These are phyloP conservation scores for Hansfordia pulvinata DNA, from an alignment of 2,329 filamentous ascomycete species.

Conservation along the genomic window DNA sequence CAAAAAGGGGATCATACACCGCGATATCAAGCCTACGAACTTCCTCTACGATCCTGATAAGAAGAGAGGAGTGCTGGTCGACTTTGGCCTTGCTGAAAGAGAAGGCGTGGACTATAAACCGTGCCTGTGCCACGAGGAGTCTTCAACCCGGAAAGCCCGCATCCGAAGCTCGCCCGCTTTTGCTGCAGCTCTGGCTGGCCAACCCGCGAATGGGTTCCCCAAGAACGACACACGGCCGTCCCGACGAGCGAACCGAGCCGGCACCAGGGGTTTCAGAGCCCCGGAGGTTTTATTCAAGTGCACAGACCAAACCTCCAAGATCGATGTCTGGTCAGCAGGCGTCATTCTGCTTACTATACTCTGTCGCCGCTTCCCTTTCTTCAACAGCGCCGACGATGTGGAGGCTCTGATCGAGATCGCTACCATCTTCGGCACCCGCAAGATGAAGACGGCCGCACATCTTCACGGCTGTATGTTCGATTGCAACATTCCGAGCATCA, in stretches of 20 bases:
- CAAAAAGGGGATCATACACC: conserved; percentile 71
- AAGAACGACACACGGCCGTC: conserved; percentile 83
- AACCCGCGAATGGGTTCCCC: conserved; percentile 65
- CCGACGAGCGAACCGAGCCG: conserved; percentile 82
- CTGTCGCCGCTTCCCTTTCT: conserved; percentile 88
- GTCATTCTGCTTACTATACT: conserved; percentile 96
- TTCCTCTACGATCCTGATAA: conserved; percentile 81
- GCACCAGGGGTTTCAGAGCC: conserved; percentile 88
- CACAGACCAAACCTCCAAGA: conserved; percentile 82
- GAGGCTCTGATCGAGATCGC: conserved; percentile 96
- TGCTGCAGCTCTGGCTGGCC: conserved; percentile 36
- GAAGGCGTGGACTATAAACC: conserved; percentile 65
- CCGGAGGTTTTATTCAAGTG: conserved; percentile 97
- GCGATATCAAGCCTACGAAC: conserved; percentile 96
- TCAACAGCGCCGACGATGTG: conserved; percentile 96
- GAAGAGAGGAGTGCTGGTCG: conserved; percentile 82
- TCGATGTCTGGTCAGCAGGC: conserved; percentile 94
- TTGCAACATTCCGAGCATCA: conserved; percentile 83
- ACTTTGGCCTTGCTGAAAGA: conserved; percentile 91
- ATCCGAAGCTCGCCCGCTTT: conserved; percentile 40
- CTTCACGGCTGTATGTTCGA: conserved; percentile 88
- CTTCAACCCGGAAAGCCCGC: conserved; percentile 46
- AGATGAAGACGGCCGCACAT: conserved; percentile 71
- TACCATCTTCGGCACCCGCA: conserved; percentile 76
- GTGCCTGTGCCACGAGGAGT: conserved; percentile 65